These are phyloP conservation scores for Penicillium nucicola DNA, from an alignment of 495 filamentous ascomycete genomes.

Conservation along the genomic window DNA sequence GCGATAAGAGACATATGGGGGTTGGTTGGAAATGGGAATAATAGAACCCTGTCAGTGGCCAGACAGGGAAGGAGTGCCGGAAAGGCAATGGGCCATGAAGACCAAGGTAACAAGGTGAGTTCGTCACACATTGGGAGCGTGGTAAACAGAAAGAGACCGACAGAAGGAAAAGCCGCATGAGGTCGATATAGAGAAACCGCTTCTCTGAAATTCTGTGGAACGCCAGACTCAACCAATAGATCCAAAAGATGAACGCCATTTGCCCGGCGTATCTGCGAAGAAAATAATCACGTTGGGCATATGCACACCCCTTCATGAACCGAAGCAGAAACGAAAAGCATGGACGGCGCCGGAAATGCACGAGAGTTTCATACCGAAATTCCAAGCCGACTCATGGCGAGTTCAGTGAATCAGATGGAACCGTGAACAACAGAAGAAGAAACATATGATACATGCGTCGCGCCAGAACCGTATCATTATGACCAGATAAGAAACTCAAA, in stretches of 20 bases:
- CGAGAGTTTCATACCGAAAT: conserved; percentile 13
- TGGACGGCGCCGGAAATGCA: conserved; percentile 22
- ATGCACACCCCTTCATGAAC: conserved; percentile 14
- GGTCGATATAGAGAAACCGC: not conserved
- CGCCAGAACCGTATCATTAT: conserved; percentile 25
- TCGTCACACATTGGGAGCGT: conserved; percentile 7
- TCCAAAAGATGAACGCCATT: conserved; percentile 18
- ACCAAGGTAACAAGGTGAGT: not conserved
- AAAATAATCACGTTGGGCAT: conserved; percentile 9
- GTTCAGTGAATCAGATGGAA: conserved; percentile 4
- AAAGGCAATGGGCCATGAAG: too few relatives aligned
- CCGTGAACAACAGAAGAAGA: conserved; percentile 7
- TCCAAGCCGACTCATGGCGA: conserved; percentile 8
- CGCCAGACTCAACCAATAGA: conserved; percentile 15
- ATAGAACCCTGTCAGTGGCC: too few relatives aligned
- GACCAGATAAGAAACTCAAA: conserved; percentile 10
- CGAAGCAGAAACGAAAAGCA: conserved; percentile 9
- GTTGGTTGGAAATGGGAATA: too few relatives aligned
- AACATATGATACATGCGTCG: conserved; percentile 35
- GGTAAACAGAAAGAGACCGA: not conserved
- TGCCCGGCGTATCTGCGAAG: conserved; percentile 12
- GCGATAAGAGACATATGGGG: too few relatives aligned
- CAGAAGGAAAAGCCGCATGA: not conserved
- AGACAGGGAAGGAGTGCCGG: too few relatives aligned
- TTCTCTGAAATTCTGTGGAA: conserved; percentile 6